Conservation (phyloP, 2,329 filamentous ascomycete species). For the Trichoderma harzianum region DNA sequence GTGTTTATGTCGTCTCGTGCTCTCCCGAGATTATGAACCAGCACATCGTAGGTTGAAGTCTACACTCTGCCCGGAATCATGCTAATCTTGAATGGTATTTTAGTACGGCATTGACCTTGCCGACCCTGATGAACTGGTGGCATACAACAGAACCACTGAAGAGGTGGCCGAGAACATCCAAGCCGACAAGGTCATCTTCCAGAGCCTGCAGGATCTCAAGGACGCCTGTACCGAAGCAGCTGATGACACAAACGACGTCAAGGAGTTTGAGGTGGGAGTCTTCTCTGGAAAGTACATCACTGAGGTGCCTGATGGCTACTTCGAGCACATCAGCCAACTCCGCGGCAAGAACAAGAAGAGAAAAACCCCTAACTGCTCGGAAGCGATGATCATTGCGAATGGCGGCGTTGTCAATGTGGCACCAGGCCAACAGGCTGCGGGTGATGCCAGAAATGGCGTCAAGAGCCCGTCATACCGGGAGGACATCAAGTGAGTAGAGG, state of each 20-base stretch:
- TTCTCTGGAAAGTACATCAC: conserved; percentile 89
- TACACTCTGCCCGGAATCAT: neutral
- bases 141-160: conserved; percentile 36
- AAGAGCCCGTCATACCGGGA: conserved; percentile 25
- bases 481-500: conserved; percentile 31
- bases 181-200: conserved; percentile 53
- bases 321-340: conserved; percentile 65
- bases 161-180: conserved; percentile 43
- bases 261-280: conserved; percentile 83
- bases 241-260: conserved; percentile 49
- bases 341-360: conserved; percentile 65
- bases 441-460: neutral
- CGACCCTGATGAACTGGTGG: conserved; percentile 40
- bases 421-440: neutral
- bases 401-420: conserved; percentile 54
- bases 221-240: conserved; percentile 72
- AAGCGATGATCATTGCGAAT: conserved; percentile 23
- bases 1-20: conserved; percentile 80
- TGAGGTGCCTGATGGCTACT: conserved; percentile 73
- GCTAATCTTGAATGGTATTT: conserved; percentile 11
- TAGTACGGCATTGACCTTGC: conserved; percentile 48
- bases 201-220: conserved; percentile 69
- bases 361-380: conserved; percentile 9
- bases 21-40: conserved; percentile 79
- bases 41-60: conserved; percentile 66